These are phyloP conservation scores for Marasmius tenuissimus DNA, from an alignment of 1,284 basidiomycete species.

Conservation along the genomic window DNA sequence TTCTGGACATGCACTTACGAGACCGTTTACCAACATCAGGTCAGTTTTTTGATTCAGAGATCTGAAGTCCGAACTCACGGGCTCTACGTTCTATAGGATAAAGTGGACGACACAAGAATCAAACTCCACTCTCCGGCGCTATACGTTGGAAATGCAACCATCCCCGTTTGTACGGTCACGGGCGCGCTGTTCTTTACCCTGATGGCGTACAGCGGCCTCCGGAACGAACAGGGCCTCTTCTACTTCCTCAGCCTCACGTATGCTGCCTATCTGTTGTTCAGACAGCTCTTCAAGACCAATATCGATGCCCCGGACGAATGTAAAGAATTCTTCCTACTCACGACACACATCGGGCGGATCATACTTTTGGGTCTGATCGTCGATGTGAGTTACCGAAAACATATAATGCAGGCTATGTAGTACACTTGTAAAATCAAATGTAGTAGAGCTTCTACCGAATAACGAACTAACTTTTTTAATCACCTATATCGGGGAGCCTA, in stretches of 20 bases:
- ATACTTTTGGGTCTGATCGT: conserved; percentile 17
- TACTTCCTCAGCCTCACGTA: conserved; percentile 19
- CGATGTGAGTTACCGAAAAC: conserved; percentile 1
- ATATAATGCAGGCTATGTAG: too few species aligned
- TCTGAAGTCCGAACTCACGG: neutral
- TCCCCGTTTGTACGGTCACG: conserved; percentile 21
- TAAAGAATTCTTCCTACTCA: conserved; percentile 18
- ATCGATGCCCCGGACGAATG: conserved; percentile 19
- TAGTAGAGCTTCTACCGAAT: too few species aligned
- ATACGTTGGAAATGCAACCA: conserved; percentile 20
- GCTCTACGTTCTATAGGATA: conserved; percentile 21
- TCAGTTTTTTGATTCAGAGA: neutral
- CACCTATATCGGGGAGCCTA: neutral
- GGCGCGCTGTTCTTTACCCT: conserved; percentile 21
- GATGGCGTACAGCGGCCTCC: conserved; percentile 18
- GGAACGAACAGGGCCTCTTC: conserved; percentile 20
- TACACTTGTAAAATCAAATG: too few species aligned
- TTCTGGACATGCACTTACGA: conserved; percentile 32
- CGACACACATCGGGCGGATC: conserved; percentile 19
- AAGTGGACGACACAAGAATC: conserved; percentile 24
- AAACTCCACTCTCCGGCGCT: conserved; percentile 24
- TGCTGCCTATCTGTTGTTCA: conserved; percentile 12
- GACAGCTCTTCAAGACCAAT: conserved; percentile 14
- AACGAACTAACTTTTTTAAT: too few species aligned
- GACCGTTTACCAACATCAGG: conserved; percentile 30